These are phyloP conservation scores for Talaromyces islandicus DNA, from an alignment of 2,329 filamentous ascomycete species.

Conservation along the genomic window DNA sequence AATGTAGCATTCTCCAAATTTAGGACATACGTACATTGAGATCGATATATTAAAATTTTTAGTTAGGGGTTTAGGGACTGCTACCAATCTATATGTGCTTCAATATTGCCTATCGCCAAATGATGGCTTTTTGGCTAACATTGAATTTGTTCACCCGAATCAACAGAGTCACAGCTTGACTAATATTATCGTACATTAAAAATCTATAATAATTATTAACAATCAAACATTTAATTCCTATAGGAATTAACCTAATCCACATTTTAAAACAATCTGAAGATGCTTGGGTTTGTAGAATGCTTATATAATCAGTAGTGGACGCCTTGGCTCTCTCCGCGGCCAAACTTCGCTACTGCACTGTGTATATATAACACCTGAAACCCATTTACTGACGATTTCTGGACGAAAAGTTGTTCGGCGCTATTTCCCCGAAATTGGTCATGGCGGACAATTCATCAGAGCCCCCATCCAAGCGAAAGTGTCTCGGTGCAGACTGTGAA, in stretches of 20 bases:
- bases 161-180: too few relatives aligned
- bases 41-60: too few relatives aligned
- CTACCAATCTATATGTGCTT: too few relatives aligned
- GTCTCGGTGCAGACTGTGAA: constrained; percentile 69
- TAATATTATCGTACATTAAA: not conserved
- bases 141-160: too few relatives aligned
- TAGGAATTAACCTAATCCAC: not conserved
- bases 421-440: not conserved
- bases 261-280: not conserved
- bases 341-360: not conserved
- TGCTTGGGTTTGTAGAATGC: not conserved
- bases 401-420: not conserved
- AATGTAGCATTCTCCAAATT: too few relatives aligned
- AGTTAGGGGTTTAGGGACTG: too few relatives aligned
- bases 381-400: not conserved
- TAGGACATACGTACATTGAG: too few relatives aligned
- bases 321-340: not conserved
- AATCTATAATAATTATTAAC: too few relatives aligned
- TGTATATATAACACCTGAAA: not conserved
- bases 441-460: not conserved
- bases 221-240: not conserved
- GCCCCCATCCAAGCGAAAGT: constrained; percentile 34
- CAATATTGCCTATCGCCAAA: too few relatives aligned
- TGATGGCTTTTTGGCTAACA: too few relatives aligned
- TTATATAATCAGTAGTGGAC: not conserved